Percentiles rank a stretch among this genome's conserved stretches.
Evolutionary conservation across 768 basidiomycete genomes (phyloP).

Genomic region (Panaeolus cyanescens): DNA sequence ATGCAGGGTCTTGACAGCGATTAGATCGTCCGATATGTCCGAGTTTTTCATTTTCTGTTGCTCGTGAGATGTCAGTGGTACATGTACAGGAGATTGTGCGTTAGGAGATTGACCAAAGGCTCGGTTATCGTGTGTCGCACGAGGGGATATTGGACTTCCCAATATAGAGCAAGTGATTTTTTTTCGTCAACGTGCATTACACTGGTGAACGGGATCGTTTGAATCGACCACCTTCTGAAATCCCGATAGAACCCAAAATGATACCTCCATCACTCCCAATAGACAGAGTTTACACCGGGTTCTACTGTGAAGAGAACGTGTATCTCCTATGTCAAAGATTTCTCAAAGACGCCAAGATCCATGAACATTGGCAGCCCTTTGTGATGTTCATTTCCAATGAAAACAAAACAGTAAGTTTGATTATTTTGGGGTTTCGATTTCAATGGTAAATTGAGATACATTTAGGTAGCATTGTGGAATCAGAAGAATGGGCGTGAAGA

Average conservation of each 20-base stretch:
- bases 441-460: neutral
- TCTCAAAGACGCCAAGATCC: constrained; percentile 24
- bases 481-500: constrained; percentile 46
- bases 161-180: neutral
- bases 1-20: neutral
- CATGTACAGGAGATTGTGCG: neutral
- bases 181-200: neutral
- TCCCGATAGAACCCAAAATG: neutral
- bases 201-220: neutral
- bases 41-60: neutral
- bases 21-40: neutral
- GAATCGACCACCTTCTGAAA: neutral
- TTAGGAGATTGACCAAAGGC: neutral
- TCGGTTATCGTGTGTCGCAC: neutral
- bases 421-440: neutral
- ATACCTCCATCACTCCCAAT: constrained; percentile 37
- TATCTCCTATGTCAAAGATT: constrained; percentile 58
- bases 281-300: constrained; percentile 51
- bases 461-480: constrained; percentile 61
- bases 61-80: neutral
- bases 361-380: constrained; percentile 48
- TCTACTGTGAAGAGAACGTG: constrained; percentile 77
- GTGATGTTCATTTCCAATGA: constrained; percentile 69
- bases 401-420: constrained; percentile 49
- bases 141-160: neutral